phyloP scores from a whole-genome alignment of 2,329 filamentous ascomycete species.

The Ceratocystis huliohia region DNA sequence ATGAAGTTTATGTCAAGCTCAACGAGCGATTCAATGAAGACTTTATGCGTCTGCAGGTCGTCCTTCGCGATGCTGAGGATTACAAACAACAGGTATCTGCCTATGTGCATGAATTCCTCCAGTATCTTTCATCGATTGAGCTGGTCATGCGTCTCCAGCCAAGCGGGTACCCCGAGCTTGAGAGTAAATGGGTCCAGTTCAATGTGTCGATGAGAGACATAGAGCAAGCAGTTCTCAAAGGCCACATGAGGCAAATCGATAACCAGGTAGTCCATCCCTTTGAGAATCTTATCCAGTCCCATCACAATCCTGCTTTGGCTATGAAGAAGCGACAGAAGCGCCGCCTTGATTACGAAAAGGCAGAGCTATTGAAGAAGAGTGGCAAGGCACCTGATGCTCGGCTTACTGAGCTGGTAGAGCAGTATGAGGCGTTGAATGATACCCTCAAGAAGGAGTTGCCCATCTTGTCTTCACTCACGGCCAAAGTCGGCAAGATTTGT shows the following conservation, averaged over 20 bases:
- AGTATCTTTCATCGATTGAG: conserved; percentile 71
- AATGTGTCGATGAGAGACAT: conserved; percentile 79
- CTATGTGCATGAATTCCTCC: conserved; percentile 70
- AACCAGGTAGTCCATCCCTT: conserved; percentile 79
- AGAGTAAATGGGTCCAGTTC: conserved; percentile 89
- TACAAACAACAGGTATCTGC: conserved; percentile 71
- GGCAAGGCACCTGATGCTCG: conserved; percentile 83
- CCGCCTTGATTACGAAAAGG: conserved; percentile 77
- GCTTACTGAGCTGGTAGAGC: conserved; percentile 68
- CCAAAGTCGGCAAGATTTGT: conserved; percentile 70
- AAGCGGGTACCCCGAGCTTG: conserved; percentile 66
- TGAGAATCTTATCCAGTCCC: conserved; percentile 62
- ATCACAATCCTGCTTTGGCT: conserved; percentile 70
- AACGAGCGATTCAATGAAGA: conserved; percentile 85
- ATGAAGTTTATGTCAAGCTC: conserved; percentile 66
- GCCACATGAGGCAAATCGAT: conserved; percentile 69
- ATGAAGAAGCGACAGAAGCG: conserved; percentile 93
- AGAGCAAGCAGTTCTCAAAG: conserved; percentile 66
- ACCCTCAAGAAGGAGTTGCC: conserved; percentile 87
- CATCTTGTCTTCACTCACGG: conserved; percentile 66
- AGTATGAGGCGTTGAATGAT: conserved; percentile 84
- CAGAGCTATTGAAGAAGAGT: conserved; percentile 60
- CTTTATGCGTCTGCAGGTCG: conserved; percentile 82
- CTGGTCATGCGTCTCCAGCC: conserved; percentile 61
- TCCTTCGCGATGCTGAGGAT: conserved; percentile 84